These are phyloP conservation scores for Cladophialophora carrionii DNA, from an alignment of 2,329 filamentous ascomycete genomes.

Conservation along the genomic window DNA sequence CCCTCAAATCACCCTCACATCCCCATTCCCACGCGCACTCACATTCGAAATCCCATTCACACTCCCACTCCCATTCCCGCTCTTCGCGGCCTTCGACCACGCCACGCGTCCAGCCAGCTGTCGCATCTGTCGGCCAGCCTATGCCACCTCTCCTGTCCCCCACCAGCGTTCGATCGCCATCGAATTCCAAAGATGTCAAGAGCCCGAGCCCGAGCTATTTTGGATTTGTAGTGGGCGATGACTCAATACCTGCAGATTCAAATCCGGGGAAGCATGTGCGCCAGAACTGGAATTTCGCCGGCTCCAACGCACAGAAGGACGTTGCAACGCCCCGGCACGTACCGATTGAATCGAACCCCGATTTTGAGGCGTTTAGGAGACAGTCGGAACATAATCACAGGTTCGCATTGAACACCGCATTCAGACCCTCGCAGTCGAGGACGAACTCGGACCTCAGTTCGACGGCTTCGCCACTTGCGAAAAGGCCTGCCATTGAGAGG, in stretches of 20 bases:
- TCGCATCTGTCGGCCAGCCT: conserved; percentile 60
- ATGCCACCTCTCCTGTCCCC: conserved; percentile 57
- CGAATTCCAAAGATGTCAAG: conserved; percentile 38
- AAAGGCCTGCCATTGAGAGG: conserved; percentile 23
- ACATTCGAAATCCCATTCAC: conserved; percentile 36
- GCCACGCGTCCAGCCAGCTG: conserved; percentile 58
- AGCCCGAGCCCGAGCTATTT: conserved; percentile 81
- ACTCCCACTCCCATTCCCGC: conserved; percentile 37
- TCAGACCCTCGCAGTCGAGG: conserved; percentile 29
- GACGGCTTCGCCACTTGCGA: conserved; percentile 26
- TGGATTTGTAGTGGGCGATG: conserved; percentile 69
- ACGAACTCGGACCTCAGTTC: conserved; percentile 24
- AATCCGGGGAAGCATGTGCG: conserved; percentile 61
- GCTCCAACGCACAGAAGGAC: conserved; percentile 70
- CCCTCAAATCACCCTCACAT: conserved; percentile 36
- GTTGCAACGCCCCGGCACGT: conserved; percentile 70
- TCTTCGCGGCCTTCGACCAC: conserved; percentile 47
- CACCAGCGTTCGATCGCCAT: conserved; percentile 50
- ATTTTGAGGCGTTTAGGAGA: conserved; percentile 78
- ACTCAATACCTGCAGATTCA: conserved; percentile 65
- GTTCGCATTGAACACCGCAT: conserved; percentile 27
- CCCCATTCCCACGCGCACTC: conserved; percentile 34
- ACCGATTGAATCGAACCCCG: conserved; percentile 73
- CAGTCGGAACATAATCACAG: conserved; percentile 61
- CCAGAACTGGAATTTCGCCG: conserved; percentile 75